A percentile compares a stretch with the other conserved stretches of the same genome.
phyloP scores from a whole-genome alignment of 345 rosid species.

The Pugionium dolabratum region DNA sequence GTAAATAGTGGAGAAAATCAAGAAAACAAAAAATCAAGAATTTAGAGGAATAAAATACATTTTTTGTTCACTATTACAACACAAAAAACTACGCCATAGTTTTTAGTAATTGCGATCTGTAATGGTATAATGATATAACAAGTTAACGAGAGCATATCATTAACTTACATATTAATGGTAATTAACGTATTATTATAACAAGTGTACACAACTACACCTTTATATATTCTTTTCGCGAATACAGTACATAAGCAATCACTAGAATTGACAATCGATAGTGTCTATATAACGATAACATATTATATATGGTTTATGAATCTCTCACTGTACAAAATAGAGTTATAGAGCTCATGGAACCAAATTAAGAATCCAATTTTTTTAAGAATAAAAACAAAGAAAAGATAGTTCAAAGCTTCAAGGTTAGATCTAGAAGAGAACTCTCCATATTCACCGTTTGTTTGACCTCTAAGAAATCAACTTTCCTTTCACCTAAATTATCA shows the following conservation, averaged over 20 bases:
- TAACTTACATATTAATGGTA: too few relatives aligned
- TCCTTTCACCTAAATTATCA: conserved; percentile 32
- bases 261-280: conserved; percentile 2
- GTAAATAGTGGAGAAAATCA: too few relatives aligned
- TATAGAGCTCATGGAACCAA: conserved; percentile 30
- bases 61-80: too few relatives aligned
- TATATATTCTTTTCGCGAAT: too few relatives aligned
- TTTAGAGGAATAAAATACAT: too few relatives aligned
- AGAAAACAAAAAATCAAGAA: too few relatives aligned
- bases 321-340: conserved; percentile 41
- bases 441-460: conserved; percentile 43
- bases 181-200: too few relatives aligned
- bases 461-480: conserved; percentile 44
- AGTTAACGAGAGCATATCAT: too few relatives aligned
- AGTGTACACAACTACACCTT: too few relatives aligned
- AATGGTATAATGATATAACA: too few relatives aligned
- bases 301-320: conserved; percentile 32
- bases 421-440: conserved; percentile 58
- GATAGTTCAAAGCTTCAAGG: conserved; percentile 58
- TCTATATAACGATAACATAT: conserved; percentile 20
- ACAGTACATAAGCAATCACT: conserved; percentile 11
- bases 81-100: too few relatives aligned
- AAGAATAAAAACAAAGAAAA: conserved; percentile 16
- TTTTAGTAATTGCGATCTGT: too few relatives aligned
- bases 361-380: conserved; percentile 35